Conservation (phyloP, 1,139 yeast genomes). For the Wickerhamomyces sp. region DNA sequence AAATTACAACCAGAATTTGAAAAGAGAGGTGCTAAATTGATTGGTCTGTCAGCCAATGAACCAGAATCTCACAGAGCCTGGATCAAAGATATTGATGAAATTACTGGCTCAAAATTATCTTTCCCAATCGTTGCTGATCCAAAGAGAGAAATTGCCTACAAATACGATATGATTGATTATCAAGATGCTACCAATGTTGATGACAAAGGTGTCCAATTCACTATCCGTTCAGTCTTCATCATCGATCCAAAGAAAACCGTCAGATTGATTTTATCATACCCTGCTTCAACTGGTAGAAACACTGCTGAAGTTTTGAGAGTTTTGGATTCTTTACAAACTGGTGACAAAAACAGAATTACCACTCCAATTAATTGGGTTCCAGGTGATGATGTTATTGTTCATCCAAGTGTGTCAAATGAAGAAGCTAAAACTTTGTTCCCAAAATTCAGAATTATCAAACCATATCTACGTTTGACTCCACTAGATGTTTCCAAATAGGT, state of each 20-base stretch:
- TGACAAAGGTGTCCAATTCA: constrained; percentile 54
- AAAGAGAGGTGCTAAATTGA: constrained; percentile 68
- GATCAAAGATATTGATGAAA: constrained; percentile 81
- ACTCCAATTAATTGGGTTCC: constrained; percentile 87
- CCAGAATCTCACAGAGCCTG: constrained; percentile 68
- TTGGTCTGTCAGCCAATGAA: constrained; percentile 75
- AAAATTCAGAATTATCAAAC: constrained; percentile 70
- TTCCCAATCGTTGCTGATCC: constrained; percentile 85
- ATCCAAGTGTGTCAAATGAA: constrained; percentile 64
- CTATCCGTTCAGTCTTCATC: constrained; percentile 78
- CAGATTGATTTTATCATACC: constrained; percentile 70
- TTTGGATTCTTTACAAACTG: constrained; percentile 72
- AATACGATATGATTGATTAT: constrained; percentile 75
- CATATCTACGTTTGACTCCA: constrained; percentile 64
- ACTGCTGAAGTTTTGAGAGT: constrained; percentile 83
- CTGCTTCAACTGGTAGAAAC: constrained; percentile 85
- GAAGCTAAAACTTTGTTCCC: constrained; percentile 74
- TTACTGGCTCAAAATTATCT: constrained; percentile 57
- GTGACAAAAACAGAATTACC: constrained; percentile 66
- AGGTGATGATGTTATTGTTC: constrained; percentile 83
- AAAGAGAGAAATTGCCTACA: constrained; percentile 58
- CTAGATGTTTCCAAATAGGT: constrained; percentile 21
- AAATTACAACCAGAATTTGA: constrained; percentile 78
- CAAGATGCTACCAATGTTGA: constrained; percentile 59
- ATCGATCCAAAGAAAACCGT: constrained; percentile 77